Percentiles rank a stretch among this genome's conserved stretches.
phyloP scores from a whole-genome alignment of 495 filamentous ascomycete species.

The Neurospora sp. region DNA sequence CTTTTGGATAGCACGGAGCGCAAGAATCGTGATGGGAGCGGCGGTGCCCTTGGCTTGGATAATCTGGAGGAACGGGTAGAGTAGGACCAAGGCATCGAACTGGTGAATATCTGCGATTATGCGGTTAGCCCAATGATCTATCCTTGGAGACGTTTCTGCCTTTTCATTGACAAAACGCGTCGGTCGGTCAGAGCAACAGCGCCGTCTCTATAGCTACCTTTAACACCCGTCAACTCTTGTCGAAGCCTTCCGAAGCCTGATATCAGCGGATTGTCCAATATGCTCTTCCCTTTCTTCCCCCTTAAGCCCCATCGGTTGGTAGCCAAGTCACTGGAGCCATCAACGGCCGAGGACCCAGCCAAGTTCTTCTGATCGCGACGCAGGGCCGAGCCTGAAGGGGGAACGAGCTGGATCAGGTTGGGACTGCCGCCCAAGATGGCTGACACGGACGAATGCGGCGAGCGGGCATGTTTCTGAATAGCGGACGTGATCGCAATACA shows the following conservation, averaged over 20 bases:
- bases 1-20: conserved; percentile 91
- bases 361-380: conserved; percentile 25
- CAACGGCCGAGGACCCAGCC: conserved; percentile 8
- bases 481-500: conserved; percentile 97
- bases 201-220: conserved; percentile 38
- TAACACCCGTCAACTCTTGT: conserved; percentile 82
- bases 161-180: background rate
- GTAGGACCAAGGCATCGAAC: conserved; percentile 81
- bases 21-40: conserved; percentile 89
- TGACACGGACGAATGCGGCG: conserved; percentile 92
- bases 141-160: background rate
- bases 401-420: conserved; percentile 39
- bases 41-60: conserved; percentile 94
- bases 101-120: conserved; percentile 58
- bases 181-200: background rate
- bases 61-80: conserved; percentile 95
- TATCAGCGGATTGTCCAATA: conserved; percentile 97
- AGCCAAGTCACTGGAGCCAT: conserved; percentile 32
- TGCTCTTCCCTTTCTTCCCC: conserved; percentile 95
- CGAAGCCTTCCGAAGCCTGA: conserved; percentile 85
- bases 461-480: conserved; percentile 95
- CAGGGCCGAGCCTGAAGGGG: conserved; percentile 23
- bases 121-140: conserved; percentile 7
- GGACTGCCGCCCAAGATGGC: conserved; percentile 82
- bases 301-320: conserved; percentile 73